Base-by-base conservation (phyloP, 441 rosid species). In the Iberis amara region DNA sequence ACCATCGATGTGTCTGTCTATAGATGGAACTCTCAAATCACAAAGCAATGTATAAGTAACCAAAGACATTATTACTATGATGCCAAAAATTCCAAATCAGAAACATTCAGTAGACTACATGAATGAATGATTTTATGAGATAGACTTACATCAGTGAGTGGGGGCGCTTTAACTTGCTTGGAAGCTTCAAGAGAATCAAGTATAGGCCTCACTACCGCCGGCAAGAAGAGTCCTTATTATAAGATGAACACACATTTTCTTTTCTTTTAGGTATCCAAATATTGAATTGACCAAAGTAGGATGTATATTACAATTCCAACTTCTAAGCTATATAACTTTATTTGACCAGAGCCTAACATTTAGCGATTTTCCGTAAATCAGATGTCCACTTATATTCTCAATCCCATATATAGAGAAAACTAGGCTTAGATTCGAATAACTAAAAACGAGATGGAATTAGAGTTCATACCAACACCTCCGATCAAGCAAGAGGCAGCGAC, bases 161-260 rank as follows among this genome's bases (percentile, higher is more conserved):
- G 67, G 52, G 95, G 85, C 36, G 78, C 89, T 57, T 79, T 76
- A 48, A 87, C 89, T 70, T 80, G 74, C 69, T 87, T 83, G 47
- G 90, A 74, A n/a, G 94, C 68, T 70, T 85, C 96, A 9, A 83
- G 68, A 6, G 98, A 91, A 65, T 87, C 96, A 11, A 91, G 72
- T 11, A 91, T 81, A 59, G 98, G 98, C 71, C 91, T 81, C 47
- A 87, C 96, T 37, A 83, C 90, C 51, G 98, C 96, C n/a, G 96
- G 98, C 62, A 87, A 80, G 71, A 91, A 81, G 33, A 91, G 84
- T 56, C 96, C 98, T 81, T n/a, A n/a, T 76, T 26, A 64, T 1
- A 10, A 30, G 52, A 39, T 59, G 12, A 33, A 18, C n/a, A 39
- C 13, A 45, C 46, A 28, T 4, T 28, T 27, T 27, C 30, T 10